Base-by-base conservation (phyloP, 2,329 filamentous ascomycete genomes). In the Xylogone sp. region DNA sequence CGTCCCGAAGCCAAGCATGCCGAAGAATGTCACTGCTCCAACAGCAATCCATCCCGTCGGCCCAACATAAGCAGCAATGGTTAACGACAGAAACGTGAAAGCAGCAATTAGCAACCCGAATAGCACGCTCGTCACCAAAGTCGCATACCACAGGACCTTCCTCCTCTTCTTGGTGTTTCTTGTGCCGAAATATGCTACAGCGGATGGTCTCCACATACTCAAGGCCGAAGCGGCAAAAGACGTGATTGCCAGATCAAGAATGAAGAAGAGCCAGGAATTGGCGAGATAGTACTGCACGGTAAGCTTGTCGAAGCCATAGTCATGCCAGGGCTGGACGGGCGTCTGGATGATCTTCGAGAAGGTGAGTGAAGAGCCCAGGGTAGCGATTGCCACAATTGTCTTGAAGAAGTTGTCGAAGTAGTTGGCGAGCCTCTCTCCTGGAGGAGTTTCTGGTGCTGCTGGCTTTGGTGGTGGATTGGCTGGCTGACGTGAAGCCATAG, bases 381-480 rank as follows among this genome's bases (percentile, higher is more conserved):
- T 58, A 18, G 42, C 29, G 42, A 58, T 50, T 12, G 43, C 52
- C n/a, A 49, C 46, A 18, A 58, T 42, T 13, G 53, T 58, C 42
- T 49, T 50, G 45, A 58, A 58, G 50, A 58, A 53, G 46, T 50
- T 56, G 19, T 58, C 50, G 43, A 58, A 58, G 53, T 46, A 58
- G 12, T 22, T 46, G 2, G 56, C 53, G 18, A 58, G 52, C n/a
- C 56, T 54, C 31, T 56, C 53, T 39, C 56, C 56, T 0, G 56
- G 56, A 39, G 24, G 10, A 27, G 24, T 27, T 5, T 10, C 10
- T 27, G 24, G 10, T 27, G 24, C 24, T 27, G 24, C 24, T 27
- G 24, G 24, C 24, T 27, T 5, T 27, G 24, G 24, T 27, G 24
- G 24, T 27, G 24, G 24, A 10, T 27, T 27, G 5, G 24, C 6